Evolutionary conservation across 441 rosid genomes (phyloP), one percentile per base, ranked within the genome.

Genomic region (Euphorbia celastroides): DNA sequence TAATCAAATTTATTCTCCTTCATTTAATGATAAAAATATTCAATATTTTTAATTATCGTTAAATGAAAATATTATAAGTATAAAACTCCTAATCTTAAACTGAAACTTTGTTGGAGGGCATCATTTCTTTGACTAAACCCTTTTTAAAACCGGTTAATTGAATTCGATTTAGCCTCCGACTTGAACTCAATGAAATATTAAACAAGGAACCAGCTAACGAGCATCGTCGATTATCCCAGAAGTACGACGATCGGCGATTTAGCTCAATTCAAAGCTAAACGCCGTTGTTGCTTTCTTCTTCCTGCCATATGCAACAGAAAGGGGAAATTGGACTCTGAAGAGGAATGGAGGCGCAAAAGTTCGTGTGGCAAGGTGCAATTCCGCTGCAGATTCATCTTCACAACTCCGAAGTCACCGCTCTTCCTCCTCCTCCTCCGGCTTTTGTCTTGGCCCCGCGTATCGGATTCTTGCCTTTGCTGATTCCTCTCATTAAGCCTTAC

Each of bases 311-410:
- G 60, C 27, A 28, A 25, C 32, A 11, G 7, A 4, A 59, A 51
- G 41, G n/a, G n/a, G 50, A 65, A 46, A 25, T 19, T 27, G 56
- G 38, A 42, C 36, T 6, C 42, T 1, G 19, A 46, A 19, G 16
- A 55, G 62, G 22, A 61, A 66, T 31, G 63, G 82, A 82, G 89
- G 93, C 90, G 60, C 81, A 65, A 67, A 83, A 84, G 79, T 82
- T 17, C 65, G 83, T 93, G 14, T 90, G 98, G 98, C 82, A 84
- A 77, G 98, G 98, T n/a, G 92, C 96, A 48, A 88, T 90, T 64
- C 97, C 97, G 11, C 75, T 93, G 38, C 95, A 87, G 77, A 82
- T 93, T 70, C 90, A 83, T 70, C 96, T 90, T 64, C 93, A 90
- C 67, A 88, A 89, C 59, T 86, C 96, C 25, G 97, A 93, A 71